Evolutionary conservation across 1,139 yeast species (phyloP).

Genomic region (Geotrichum klebahnii): DNA sequence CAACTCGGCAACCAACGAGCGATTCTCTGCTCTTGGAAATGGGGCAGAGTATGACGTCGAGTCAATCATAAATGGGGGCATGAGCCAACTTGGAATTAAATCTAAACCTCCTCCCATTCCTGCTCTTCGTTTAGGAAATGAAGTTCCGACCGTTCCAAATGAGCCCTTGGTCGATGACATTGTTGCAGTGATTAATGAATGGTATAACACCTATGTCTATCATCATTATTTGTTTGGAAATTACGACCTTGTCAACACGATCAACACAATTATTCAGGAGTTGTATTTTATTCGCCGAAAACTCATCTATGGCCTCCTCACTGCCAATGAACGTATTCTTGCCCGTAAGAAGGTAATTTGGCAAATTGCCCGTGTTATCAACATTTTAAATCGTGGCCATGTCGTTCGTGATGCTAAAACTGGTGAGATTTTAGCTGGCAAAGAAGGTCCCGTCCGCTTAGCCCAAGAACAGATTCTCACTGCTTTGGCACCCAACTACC

Average conservation of each 20-base stretch:
- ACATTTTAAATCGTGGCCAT: slow-evolving; percentile 60
- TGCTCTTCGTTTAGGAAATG: slow-evolving; percentile 32
- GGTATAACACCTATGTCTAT: slow-evolving; percentile 36
- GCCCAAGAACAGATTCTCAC: slow-evolving; percentile 67
- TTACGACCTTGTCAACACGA: slow-evolving; percentile 38
- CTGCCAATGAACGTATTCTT: slow-evolving; percentile 52
- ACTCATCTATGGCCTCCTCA: slow-evolving; percentile 54
- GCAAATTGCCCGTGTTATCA: slow-evolving; percentile 62
- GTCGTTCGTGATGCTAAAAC: slow-evolving; percentile 68
- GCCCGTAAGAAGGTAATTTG: slow-evolving; percentile 60
- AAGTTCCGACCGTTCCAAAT: slow-evolving; percentile 28
- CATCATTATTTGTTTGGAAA: slow-evolving; percentile 37
- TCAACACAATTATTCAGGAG: slow-evolving; percentile 41
- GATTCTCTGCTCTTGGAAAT: slow-evolving; percentile 17
- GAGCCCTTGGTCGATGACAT: slow-evolving; percentile 39
- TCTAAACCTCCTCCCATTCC: slow-evolving; percentile 36
- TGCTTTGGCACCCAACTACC: slow-evolving; percentile 71
- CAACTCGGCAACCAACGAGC: slow-evolving; percentile 12
- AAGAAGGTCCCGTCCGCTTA: slow-evolving; percentile 51
- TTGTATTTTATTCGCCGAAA: slow-evolving; percentile 63
- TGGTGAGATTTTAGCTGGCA: slow-evolving; percentile 56
- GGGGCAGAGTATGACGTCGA: slow-evolving; percentile 18
- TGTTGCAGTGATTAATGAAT: slow-evolving; percentile 35
- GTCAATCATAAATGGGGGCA: slow-evolving; percentile 13
- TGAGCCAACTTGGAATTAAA: slow-evolving; percentile 20